Evolutionary conservation across 176 grass and related monocot genomes (phyloP), one percentile per base, ranked within the genome.

Genomic region (Musa beccarii): DNA sequence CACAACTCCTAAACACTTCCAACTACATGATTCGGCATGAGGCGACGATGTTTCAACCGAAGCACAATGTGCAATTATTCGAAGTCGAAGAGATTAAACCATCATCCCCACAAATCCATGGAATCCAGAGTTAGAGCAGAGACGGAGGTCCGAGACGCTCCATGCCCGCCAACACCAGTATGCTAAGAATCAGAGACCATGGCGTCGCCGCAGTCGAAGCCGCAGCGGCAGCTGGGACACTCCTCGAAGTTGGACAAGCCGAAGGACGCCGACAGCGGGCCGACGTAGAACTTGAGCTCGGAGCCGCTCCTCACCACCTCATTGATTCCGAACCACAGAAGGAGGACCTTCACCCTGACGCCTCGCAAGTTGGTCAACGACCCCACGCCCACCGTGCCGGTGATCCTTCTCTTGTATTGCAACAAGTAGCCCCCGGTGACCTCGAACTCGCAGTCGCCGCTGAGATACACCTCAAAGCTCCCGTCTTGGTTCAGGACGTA

Each of bases 401-500:
- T 71, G 26, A 85, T 71, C 22, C 49, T 85, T 73, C 70, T 80
- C 63, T 81, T 72, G 71, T 85, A 85, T 49, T 52, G 56, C 79
- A 85, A 52, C 77, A 81, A 52, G 66, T 85, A 85, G 8, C 51
- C 17, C 6, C 83, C 85, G 53, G 86, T 25, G 79, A 92, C 23
- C 81, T 63, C 53, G 80, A 92, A 67, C 69, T 72, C 74, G 79
- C 87, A 88, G 65, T 56, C 55, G 16, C 83, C 85, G 25, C 80
- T 62, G 49, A 20, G 77, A 61, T 81, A 78, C 25, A 83, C 81
- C 28, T 84, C 85, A 73, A 89, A 96, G 56, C 55, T 78, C 75
- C 92, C 92, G 65, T 86, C 89, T 51, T 28, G 11, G n/a, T 76
- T 84, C 75, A 92, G 85, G 68, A 88, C 83, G 85, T 96, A 96